Evolutionary conservation across 1,284 basidiomycete genomes (phyloP), one percentile per base, ranked within the genome.

Genomic region (Ceratobasidium sp.): DNA sequence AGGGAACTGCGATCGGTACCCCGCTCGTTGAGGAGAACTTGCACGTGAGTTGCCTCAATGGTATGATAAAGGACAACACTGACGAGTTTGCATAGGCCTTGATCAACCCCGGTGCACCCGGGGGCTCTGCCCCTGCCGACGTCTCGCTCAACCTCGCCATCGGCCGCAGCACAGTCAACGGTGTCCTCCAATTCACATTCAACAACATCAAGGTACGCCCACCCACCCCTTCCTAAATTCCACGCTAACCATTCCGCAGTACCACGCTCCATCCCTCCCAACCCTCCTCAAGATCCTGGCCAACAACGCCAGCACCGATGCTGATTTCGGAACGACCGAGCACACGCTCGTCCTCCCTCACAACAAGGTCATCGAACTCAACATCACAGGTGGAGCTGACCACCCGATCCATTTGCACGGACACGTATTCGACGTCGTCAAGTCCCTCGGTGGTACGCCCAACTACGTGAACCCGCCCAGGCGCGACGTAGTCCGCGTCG

Each of bases 391-490:
- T 7, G 64, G 64, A 8, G 64, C 64, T 25, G 53, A 68, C 31
- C 64, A 68, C 52, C 64, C 64, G 1, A 68, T 68, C 53, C 64
- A 68, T 55, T 42, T 68, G 1, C 64, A 68, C 27, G 64, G 64
- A 1, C 64, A 68, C 35, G 64, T 27, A 17, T 68, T 68, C 20
- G 64, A 68, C 20, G 64, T 68, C 32, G 64, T 68, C 40, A 31
- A 68, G 20, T 68, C 64, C 17, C 52, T 68, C 8, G 64, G 64
- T 2, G 50, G 49, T 43, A 67, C 62, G 8, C 62, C 53, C n/a
- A 68, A 68, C 64, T 68, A 68, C 31, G 64, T 68, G 1, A 55
- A 83, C 65, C 82, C 82, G 2, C 75, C 78, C 13, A 75, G 77
- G 35, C 75, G 79, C 22, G 80, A 81, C 47, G 76, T 71, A 2